Evolutionary conservation across 176 grass and related monocot genomes (phyloP).

Genomic region (Rhynchospora tenuis): DNA sequence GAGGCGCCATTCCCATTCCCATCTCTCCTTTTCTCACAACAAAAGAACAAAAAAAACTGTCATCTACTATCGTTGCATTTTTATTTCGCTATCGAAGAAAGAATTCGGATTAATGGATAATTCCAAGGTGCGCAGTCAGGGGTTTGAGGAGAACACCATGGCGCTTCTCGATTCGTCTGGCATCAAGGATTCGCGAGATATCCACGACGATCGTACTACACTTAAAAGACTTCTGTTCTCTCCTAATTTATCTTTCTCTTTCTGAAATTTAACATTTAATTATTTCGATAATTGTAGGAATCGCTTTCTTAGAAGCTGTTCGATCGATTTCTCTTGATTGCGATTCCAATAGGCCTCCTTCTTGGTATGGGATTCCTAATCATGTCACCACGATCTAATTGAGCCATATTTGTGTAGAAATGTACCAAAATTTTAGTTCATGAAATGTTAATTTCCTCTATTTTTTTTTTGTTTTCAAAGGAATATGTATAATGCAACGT

Average conservation of each 20-base stretch:
- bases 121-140: neutral
- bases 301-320: constrained; percentile 73
- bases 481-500: constrained; percentile 62
- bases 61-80: neutral
- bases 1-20: neutral
- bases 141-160: constrained; percentile 85
- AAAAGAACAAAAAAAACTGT: neutral
- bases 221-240: neutral
- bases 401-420: neutral
- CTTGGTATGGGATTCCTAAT: constrained; percentile 40
- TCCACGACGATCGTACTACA: constrained; percentile 70
- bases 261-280: neutral
- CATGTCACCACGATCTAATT: neutral
- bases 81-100: neutral
- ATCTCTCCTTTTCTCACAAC: neutral
- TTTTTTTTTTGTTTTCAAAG: constrained; percentile 33
- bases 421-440: constrained; percentile 4
- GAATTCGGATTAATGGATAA: neutral
- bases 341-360: constrained; percentile 41
- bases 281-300: constrained; percentile 29
- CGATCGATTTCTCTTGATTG: constrained; percentile 45
- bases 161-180: constrained; percentile 75
- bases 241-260: neutral
- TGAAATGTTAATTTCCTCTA: neutral
- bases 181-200: constrained; percentile 69